A percentile compares a stretch with the other conserved stretches of the same genome.
phyloP scores from a whole-genome alignment of 345 rosid genomes.

The Bretschneidera sinensis region DNA sequence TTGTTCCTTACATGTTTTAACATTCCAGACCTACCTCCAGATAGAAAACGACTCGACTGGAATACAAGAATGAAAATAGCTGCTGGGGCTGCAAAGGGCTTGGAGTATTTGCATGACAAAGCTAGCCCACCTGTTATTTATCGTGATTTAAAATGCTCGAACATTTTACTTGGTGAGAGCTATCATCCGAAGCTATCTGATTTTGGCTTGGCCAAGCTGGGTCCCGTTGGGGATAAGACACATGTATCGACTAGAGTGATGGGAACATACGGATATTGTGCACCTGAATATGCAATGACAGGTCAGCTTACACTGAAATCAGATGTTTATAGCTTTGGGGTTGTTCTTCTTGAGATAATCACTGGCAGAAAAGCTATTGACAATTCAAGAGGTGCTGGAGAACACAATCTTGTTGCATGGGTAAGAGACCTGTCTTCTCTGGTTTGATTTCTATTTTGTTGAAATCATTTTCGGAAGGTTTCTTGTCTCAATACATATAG shows the following conservation, averaged over 20 bases:
- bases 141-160: conserved; percentile 83
- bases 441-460: too few relatives aligned
- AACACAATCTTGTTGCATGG: conserved; percentile 88
- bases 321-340: conserved; percentile 83
- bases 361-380: conserved; percentile 88
- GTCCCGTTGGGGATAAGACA: conserved; percentile 85
- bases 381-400: conserved; percentile 53
- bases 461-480: too few relatives aligned
- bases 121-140: conserved; percentile 84
- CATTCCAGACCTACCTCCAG: conserved; percentile 53
- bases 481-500: too few relatives aligned
- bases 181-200: conserved; percentile 86
- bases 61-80: conserved; percentile 91
- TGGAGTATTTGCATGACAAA: conserved; percentile 75
- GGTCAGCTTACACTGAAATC: conserved; percentile 89
- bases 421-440: conserved; percentile 30
- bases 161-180: conserved; percentile 69
- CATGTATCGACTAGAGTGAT: conserved; percentile 94
- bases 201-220: conserved; percentile 89
- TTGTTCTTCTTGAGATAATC: conserved; percentile 84
- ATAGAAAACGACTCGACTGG: conserved; percentile 72
- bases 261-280: conserved; percentile 94
- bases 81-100: conserved; percentile 83
- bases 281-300: conserved; percentile 94
- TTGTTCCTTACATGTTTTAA: background rate